Percentiles rank a stretch among this genome's conserved stretches.
phyloP scores from a whole-genome alignment of 441 rosid species.

The Isatis lusitanica region DNA sequence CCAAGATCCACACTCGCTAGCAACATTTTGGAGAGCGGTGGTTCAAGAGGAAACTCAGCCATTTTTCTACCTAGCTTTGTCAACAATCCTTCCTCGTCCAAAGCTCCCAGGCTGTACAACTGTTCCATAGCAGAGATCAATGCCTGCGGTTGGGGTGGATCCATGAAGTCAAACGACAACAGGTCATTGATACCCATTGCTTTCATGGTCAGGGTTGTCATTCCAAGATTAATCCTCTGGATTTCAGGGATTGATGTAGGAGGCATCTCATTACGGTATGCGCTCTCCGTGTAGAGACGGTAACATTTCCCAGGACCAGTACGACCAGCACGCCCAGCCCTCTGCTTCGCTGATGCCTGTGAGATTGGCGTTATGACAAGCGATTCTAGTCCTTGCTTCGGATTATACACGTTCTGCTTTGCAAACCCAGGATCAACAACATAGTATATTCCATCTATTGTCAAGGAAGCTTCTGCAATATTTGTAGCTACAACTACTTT shows the following conservation, averaged over 20 bases:
- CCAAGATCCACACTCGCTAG: slow-evolving; percentile 91
- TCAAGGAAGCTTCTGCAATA: slow-evolving; percentile 82
- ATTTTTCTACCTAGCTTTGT: slow-evolving; percentile 86
- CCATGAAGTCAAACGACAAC: slow-evolving; percentile 84
- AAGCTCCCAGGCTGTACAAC: slow-evolving; percentile 78
- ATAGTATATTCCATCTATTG: slow-evolving; percentile 78
- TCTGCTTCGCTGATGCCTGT: slow-evolving; percentile 87
- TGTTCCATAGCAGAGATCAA: slow-evolving; percentile 93
- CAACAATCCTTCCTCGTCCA: slow-evolving; percentile 86
- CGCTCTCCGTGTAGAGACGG: slow-evolving; percentile 84
- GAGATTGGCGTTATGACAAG: slow-evolving; percentile 80
- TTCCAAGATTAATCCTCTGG: slow-evolving; percentile 80
- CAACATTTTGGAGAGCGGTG: slow-evolving; percentile 87
- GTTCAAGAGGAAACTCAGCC: slow-evolving; percentile 93
- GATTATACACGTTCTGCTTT: slow-evolving; percentile 80
- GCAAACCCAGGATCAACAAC: slow-evolving; percentile 91
- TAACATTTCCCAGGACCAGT: slow-evolving; percentile 96
- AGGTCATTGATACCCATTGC: slow-evolving; percentile 92
- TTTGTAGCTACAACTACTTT: slow-evolving; percentile 92
- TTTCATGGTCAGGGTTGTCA: slow-evolving; percentile 67
- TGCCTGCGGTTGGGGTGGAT: slow-evolving; percentile 82
- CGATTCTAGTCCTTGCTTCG: slow-evolving; percentile 84
- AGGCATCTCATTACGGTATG: slow-evolving; percentile 86
- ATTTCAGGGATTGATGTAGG: slow-evolving; percentile 78
- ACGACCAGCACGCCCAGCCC: slow-evolving; percentile 76